Percentiles rank a stretch among this genome's conserved stretches.
phyloP scores from a whole-genome alignment of 108 stramenopile species.

The Cyclotella atomus region DNA sequence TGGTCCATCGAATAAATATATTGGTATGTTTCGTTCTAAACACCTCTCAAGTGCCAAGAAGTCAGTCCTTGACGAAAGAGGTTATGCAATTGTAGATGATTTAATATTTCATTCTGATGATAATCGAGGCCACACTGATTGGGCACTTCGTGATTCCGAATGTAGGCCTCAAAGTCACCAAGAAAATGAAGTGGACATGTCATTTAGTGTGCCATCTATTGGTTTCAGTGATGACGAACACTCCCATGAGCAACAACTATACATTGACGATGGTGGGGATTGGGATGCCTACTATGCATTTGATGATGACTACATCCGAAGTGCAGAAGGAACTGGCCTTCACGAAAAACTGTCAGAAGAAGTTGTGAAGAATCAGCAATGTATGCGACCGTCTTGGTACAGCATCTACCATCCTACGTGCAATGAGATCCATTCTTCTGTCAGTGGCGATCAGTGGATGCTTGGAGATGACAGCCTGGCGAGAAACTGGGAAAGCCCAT shows the following conservation, averaged over 20 bases:
- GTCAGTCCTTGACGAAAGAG: slow-evolving; percentile 27
- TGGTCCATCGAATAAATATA: slow-evolving; percentile 6
- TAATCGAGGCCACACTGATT: slow-evolving; percentile 5
- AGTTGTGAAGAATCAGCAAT: slow-evolving; percentile 23
- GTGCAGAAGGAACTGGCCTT: slow-evolving; percentile 31
- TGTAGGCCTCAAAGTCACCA: background rate
- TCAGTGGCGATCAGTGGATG: slow-evolving; percentile 45
- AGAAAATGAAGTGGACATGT: background rate
- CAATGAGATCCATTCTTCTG: slow-evolving; percentile 59
- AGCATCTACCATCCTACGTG: slow-evolving; percentile 62
- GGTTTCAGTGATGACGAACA: slow-evolving; percentile 18
- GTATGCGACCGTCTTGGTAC: slow-evolving; percentile 51
- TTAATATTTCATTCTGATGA: slow-evolving; percentile 22
- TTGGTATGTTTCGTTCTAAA: slow-evolving; percentile 20
- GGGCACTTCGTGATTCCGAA: background rate
- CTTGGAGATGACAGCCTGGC: slow-evolving; percentile 30
- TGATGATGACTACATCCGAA: slow-evolving; percentile 57
- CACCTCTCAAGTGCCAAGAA: background rate
- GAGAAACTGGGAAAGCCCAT: slow-evolving; percentile 21
- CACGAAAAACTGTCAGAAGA: slow-evolving; percentile 2
- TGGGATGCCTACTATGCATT: slow-evolving; percentile 56
- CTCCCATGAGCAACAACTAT: slow-evolving; percentile 18
- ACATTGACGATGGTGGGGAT: slow-evolving; percentile 49
- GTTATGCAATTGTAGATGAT: slow-evolving; percentile 56
- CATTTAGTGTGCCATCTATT: background rate